Conservation (phyloP, 1,139 yeast species). For the Saccharomyces hybrid region DNA sequence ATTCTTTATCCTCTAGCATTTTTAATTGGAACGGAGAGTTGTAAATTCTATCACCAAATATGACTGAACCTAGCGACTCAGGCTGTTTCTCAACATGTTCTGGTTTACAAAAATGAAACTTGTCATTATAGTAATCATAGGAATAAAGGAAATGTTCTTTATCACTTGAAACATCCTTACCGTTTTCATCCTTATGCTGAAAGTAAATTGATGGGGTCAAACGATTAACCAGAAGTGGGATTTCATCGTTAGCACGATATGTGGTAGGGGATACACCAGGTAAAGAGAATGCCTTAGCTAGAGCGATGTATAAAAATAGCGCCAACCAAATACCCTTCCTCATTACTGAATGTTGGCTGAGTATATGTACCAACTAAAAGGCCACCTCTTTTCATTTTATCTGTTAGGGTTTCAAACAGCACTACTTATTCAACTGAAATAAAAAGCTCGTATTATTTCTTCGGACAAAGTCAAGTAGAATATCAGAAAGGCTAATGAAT, state of each 20-base stretch:
- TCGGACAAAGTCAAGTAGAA: neutral
- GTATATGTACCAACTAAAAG: neutral
- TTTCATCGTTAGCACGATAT: constrained; percentile 59
- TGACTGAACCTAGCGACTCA: constrained; percentile 85
- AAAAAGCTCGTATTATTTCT: neutral
- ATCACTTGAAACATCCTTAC: constrained; percentile 34
- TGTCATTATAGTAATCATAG: constrained; percentile 78
- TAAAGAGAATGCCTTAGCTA: constrained; percentile 59
- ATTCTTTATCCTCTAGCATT: constrained; percentile 65
- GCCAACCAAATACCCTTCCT: neutral
- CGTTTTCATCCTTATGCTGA: constrained; percentile 28
- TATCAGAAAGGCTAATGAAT: neutral
- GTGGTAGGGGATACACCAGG: constrained; percentile 96
- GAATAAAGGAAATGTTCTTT: constrained; percentile 53
- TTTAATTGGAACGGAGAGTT: constrained; percentile 78
- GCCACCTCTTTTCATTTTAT: neutral
- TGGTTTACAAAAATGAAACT: constrained; percentile 80
- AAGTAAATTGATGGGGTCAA: constrained; percentile 70
- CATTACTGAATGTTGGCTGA: neutral
- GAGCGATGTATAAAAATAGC: neutral
- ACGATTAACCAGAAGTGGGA: constrained; percentile 80
- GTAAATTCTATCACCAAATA: constrained; percentile 93
- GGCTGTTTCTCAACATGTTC: constrained; percentile 55
- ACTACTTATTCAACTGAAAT: neutral
- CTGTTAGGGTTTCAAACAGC: neutral